These are phyloP conservation scores for Solanum paucissectum DNA, from an alignment of 257 asterid genomes.

Conservation along the genomic window DNA sequence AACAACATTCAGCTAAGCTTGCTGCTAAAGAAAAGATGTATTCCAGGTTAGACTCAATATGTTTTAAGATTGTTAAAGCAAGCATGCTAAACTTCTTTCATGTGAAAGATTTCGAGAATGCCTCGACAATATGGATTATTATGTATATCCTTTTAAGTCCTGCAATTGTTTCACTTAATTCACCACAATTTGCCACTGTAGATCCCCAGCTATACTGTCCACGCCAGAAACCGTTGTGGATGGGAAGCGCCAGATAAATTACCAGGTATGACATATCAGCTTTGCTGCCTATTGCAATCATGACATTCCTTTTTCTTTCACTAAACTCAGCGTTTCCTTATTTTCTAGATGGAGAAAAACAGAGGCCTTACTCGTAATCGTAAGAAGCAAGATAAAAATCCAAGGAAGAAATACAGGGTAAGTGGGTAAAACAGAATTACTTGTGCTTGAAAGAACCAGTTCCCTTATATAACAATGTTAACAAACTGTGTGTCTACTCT, in stretches of 20 bases:
- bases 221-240: slow-evolving; percentile 43
- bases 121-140: background rate
- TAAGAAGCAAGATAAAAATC: slow-evolving; percentile 66
- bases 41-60: slow-evolving; percentile 45
- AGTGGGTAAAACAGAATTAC: background rate
- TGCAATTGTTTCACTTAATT: background rate
- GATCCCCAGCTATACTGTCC: slow-evolving; percentile 26
- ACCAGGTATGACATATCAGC: slow-evolving; percentile 35
- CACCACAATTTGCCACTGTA: slow-evolving; percentile 17
- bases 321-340: background rate
- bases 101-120: background rate
- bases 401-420: slow-evolving; percentile 92
- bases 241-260: slow-evolving; percentile 67
- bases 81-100: background rate
- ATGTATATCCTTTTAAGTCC: background rate
- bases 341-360: slow-evolving; percentile 66
- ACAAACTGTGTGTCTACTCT: background rate
- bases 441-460: background rate
- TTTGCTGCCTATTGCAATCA: background rate
- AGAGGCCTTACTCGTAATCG: slow-evolving; percentile 91
- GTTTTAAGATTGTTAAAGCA: background rate
- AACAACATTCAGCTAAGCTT: slow-evolving; percentile 55
- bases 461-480: background rate
- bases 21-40: slow-evolving; percentile 61
- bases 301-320: background rate